Evolutionary conservation across 345 rosid species (phyloP).

Genomic region (Aethionema arabicum): DNA sequence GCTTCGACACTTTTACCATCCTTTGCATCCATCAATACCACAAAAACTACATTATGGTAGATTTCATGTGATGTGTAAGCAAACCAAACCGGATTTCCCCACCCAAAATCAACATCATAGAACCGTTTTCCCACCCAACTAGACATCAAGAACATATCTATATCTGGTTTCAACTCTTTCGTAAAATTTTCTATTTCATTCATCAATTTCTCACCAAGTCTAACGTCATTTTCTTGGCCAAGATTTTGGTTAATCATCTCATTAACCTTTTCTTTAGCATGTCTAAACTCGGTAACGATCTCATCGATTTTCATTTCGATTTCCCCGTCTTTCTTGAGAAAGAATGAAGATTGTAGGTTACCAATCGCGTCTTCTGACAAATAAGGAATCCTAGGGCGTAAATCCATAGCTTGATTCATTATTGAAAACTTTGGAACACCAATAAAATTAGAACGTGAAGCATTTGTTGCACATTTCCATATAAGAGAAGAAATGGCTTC

Average conservation of each 20-base stretch:
- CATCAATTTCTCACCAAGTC: background rate
- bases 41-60: constrained; percentile 1
- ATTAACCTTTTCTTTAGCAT: background rate
- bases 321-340: background rate
- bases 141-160: background rate
- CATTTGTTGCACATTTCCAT: background rate
- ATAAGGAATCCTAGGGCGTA: background rate
- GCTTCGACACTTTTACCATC: constrained; percentile 21
- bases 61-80: background rate
- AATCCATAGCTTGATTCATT: background rate
- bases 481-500: background rate
- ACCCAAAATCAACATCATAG: constrained; percentile 19
- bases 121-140: constrained; percentile 8
- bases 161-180: no score
- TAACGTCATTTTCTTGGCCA: background rate
- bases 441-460: no score
- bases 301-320: background rate
- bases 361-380: background rate
- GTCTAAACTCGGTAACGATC: background rate
- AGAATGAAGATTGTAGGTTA: background rate
- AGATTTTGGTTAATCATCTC: background rate
- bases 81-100: constrained; percentile 24
- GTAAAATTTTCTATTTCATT: background rate
- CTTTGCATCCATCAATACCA: constrained; percentile 24
- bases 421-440: background rate